A percentile compares a stretch with the other conserved stretches of the same genome.
Conservation (phyloP, 2,329 filamentous ascomycete genomes). For the Aureobasidium sp. region DNA sequence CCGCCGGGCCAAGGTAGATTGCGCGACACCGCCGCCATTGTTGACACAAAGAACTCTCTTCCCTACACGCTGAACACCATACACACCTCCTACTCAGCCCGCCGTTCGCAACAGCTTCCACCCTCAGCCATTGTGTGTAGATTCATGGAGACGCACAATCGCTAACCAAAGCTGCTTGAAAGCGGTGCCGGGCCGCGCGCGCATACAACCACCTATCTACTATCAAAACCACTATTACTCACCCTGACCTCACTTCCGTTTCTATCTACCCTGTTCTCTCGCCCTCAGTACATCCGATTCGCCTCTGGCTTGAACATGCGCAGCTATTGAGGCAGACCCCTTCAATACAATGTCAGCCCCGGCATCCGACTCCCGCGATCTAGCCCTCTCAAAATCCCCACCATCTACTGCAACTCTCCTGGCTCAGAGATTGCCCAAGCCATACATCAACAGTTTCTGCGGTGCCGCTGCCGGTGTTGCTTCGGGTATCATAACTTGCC, state of each 20-base stretch:
- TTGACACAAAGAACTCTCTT: not conserved
- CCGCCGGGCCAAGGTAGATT: not conserved
- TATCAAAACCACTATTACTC: not conserved
- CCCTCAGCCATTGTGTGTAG: not conserved
- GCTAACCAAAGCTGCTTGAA: not conserved
- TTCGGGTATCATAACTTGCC: conserved; percentile 90
- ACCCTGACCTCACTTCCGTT: not conserved
- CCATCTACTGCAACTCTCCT: conserved; percentile 13
- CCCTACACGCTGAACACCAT: not conserved
- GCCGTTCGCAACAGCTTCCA: not conserved
- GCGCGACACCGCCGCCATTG: not conserved
- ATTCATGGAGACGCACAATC: conserved; percentile 11
- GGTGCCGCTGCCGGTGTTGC: conserved; percentile 86
- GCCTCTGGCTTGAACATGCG: conserved; percentile 10
- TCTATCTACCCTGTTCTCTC: not conserved
- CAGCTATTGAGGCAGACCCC: conserved; percentile 1
- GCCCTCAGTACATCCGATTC: not conserved
- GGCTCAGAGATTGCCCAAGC: conserved; percentile 41
- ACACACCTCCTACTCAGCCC: not conserved
- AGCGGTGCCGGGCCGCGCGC: conserved; percentile 11
- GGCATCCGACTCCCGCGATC: conserved; percentile 21
- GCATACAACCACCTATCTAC: not conserved
- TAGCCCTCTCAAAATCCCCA: conserved; percentile 7
- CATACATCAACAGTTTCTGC: conserved; percentile 68
- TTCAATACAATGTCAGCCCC: conserved; percentile 10